Evolutionary conservation across 768 basidiomycete genomes (phyloP).

Genomic region (Sarcodon aspratus): DNA sequence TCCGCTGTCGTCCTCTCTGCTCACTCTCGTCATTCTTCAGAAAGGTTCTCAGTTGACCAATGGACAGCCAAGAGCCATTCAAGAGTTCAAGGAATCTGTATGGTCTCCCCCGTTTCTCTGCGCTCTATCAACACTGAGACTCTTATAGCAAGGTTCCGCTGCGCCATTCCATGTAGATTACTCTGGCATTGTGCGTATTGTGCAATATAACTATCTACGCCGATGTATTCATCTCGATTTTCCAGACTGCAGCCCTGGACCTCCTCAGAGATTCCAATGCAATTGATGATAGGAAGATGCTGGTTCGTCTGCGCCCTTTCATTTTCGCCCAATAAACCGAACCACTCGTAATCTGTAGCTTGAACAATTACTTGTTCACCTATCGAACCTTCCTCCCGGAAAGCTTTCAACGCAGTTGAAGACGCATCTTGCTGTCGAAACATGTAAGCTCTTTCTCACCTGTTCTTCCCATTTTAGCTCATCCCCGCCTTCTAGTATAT

Average conservation of each 20-base stretch:
- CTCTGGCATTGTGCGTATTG: no score
- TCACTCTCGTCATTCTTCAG: no score
- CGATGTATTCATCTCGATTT: background rate
- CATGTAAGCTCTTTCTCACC: conserved; percentile 31
- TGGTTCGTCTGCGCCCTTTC: conserved; percentile 31
- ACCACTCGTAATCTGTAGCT: conserved; percentile 31
- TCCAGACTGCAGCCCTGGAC: conserved; percentile 52
- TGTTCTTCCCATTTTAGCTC: background rate
- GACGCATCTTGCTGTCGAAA: conserved; percentile 27
- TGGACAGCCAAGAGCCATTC: no score
- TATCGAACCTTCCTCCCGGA: conserved; percentile 47
- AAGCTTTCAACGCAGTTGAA: conserved; percentile 26
- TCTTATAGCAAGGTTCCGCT: no score
- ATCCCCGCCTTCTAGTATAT: background rate
- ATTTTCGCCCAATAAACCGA: background rate
- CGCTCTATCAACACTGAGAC: no score
- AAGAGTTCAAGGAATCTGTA: no score
- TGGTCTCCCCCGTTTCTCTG: no score
- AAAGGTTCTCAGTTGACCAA: no score
- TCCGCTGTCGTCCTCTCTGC: no score
- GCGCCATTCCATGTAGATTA: no score
- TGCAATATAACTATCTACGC: no score
- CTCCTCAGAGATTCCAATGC: conserved; percentile 43
- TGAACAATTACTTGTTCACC: conserved; percentile 54
- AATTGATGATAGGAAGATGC: conserved; percentile 69